Percentiles rank a stretch among this genome's conserved stretches.
phyloP scores from a whole-genome alignment of 1,139 yeast species.

The Meyerozyma guilliermondii region DNA sequence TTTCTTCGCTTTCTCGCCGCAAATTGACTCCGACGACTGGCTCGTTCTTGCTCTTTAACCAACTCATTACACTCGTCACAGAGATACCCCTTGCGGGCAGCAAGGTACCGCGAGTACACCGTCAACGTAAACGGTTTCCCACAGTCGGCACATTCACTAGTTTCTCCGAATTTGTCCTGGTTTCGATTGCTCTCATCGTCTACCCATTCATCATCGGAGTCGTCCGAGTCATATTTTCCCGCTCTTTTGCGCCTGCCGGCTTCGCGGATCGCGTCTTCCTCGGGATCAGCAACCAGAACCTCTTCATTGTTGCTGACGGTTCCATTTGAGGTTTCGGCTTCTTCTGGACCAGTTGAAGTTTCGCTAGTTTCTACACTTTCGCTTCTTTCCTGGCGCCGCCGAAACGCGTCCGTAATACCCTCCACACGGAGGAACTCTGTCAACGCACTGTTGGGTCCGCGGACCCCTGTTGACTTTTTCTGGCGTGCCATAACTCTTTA shows the following conservation, averaged over 20 bases:
- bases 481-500: not conserved
- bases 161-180: slow-evolving; percentile 39
- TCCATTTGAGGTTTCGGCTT: slow-evolving; percentile 7
- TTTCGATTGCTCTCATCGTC: slow-evolving; percentile 17
- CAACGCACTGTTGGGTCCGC: slow-evolving; percentile 76
- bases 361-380: slow-evolving; percentile 12
- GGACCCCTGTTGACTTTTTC: slow-evolving; percentile 38
- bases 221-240: slow-evolving; percentile 11
- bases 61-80: slow-evolving; percentile 62
- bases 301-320: not conserved
- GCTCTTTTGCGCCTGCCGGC: slow-evolving; percentile 7
- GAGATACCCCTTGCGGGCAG: slow-evolving; percentile 51
- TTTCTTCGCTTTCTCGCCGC: slow-evolving; percentile 70
- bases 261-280: slow-evolving; percentile 2
- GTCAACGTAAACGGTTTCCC: slow-evolving; percentile 50
- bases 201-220: slow-evolving; percentile 24
- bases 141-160: slow-evolving; percentile 56
- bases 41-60: slow-evolving; percentile 38
- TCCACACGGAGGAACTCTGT: slow-evolving; percentile 73
- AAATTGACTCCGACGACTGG: slow-evolving; percentile 46
- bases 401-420: slow-evolving; percentile 82
- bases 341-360: slow-evolving; percentile 7
- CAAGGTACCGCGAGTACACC: slow-evolving; percentile 56
- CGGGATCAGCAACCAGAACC: slow-evolving; percentile 3
- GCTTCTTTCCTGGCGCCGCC: slow-evolving; percentile 45